Conservation (phyloP, 768 basidiomycete species). For the Coprinopsis marcescibilis region DNA sequence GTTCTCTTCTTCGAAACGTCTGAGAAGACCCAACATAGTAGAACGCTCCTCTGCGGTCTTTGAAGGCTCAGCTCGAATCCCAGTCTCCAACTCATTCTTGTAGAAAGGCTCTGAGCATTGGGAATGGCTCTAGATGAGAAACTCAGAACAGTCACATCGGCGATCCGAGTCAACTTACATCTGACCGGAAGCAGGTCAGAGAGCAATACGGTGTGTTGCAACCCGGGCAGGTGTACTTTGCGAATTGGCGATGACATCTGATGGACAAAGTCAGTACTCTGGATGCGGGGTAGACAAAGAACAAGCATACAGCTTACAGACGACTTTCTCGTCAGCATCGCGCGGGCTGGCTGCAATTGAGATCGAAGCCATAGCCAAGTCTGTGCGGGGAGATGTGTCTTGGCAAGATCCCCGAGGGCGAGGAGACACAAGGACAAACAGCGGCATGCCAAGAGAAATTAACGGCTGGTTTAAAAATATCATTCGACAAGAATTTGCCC, state of each 20-base stretch:
- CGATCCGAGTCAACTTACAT: conserved; percentile 35
- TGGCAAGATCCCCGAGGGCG: not conserved
- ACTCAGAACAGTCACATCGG: not conserved
- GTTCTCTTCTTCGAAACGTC: conserved; percentile 63
- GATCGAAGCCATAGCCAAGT: no score
- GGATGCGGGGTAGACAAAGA: not conserved
- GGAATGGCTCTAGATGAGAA: conserved; percentile 44
- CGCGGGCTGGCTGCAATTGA: conserved; percentile 5
- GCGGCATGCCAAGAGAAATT: conserved; percentile 1
- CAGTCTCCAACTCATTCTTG: conserved; percentile 61
- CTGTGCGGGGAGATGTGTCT: no score
- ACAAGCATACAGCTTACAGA: conserved; percentile 13
- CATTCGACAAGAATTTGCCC: not conserved
- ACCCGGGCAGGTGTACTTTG: conserved; percentile 75
- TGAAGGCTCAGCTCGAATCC: conserved; percentile 52
- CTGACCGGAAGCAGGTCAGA: conserved; percentile 69
- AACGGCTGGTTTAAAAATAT: not conserved
- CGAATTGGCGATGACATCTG: conserved; percentile 71
- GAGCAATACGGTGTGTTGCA: conserved; percentile 84
- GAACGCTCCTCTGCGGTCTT: conserved; percentile 51
- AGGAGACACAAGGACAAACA: not conserved
- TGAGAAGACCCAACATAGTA: conserved; percentile 66
- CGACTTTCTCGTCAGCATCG: conserved; percentile 8
- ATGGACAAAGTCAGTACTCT: not conserved
- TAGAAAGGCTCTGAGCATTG: conserved; percentile 83